phyloP scores from a whole-genome alignment of 805 yeast species.

The Candida dajiaensis region DNA sequence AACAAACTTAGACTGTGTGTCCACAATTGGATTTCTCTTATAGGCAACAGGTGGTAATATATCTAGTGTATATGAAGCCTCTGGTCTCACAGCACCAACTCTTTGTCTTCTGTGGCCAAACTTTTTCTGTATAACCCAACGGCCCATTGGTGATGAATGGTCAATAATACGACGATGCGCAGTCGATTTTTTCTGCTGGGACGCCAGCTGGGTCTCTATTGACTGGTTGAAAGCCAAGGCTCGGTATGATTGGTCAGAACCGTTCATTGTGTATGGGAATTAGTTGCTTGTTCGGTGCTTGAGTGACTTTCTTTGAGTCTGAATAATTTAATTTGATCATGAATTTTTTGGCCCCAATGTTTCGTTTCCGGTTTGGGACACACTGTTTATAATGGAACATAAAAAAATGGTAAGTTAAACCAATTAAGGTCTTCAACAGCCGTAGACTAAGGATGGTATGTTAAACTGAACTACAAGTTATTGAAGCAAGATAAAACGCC shows the following conservation, averaged over 20 bases:
- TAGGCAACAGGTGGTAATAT: constrained; percentile 64
- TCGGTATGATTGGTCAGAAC: background rate
- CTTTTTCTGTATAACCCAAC: constrained; percentile 48
- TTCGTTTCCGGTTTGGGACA: background rate
- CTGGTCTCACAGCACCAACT: constrained; percentile 58
- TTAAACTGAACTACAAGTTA: too few relatives aligned
- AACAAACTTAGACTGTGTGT: constrained; percentile 74
- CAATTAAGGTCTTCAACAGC: too few relatives aligned
- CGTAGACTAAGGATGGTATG: too few relatives aligned
- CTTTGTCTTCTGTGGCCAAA: constrained; percentile 35
- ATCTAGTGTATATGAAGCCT: constrained; percentile 56
- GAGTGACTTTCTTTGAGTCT: background rate
- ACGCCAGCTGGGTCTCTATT: constrained; percentile 23
- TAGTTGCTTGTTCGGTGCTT: background rate
- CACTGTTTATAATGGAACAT: background rate
- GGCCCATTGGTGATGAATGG: constrained; percentile 68
- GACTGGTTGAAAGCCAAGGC: constrained; percentile 17
- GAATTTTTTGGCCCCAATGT: background rate
- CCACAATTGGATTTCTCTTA: constrained; percentile 44
- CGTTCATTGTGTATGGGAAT: background rate
- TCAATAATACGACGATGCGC: constrained; percentile 69
- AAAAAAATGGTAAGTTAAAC: too few relatives aligned
- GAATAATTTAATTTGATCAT: background rate
- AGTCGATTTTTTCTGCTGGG: constrained; percentile 41
- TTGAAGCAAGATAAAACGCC: background rate